A percentile compares a stretch with the other conserved stretches of the same genome.
phyloP scores from a whole-genome alignment of 768 basidiomycete genomes.

The Terana coerulea region DNA sequence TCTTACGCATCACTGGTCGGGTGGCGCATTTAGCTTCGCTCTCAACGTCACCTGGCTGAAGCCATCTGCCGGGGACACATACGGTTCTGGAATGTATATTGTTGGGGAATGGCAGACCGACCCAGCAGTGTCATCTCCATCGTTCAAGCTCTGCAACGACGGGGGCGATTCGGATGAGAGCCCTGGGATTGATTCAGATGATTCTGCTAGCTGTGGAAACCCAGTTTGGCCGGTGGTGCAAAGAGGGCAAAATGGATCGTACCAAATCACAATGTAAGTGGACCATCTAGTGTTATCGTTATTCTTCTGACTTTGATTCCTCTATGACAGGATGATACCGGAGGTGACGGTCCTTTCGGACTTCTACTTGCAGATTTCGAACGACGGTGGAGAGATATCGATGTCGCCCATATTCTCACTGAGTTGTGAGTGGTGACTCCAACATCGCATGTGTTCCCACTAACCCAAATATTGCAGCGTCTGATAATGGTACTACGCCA shows the following conservation, averaged over 20 bases:
- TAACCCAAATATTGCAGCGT: background rate
- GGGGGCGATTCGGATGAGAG: background rate
- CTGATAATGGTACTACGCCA: background rate
- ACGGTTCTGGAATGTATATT: constrained; percentile 4
- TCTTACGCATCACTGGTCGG: background rate
- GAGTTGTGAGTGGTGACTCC: constrained; percentile 21
- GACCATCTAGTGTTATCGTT: background rate
- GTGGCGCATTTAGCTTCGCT: background rate
- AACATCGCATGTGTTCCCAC: background rate
- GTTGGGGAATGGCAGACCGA: constrained; percentile 8
- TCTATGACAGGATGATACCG: constrained; percentile 19
- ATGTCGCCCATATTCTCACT: constrained; percentile 29
- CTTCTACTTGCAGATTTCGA: constrained; percentile 28
- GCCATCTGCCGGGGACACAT: constrained; percentile 7
- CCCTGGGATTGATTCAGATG: background rate
- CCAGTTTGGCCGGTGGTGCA: constrained; percentile 27
- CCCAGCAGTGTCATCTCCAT: background rate
- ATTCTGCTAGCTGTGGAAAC: background rate
- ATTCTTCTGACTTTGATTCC: background rate
- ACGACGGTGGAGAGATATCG: constrained; percentile 23
- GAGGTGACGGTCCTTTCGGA: constrained; percentile 19
- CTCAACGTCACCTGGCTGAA: constrained; percentile 4
- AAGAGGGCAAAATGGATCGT: constrained; percentile 19
- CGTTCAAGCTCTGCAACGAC: constrained; percentile 6
- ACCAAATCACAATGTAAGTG: constrained; percentile 23